A percentile compares a stretch with the other conserved stretches of the same genome.
phyloP scores from a whole-genome alignment of 768 basidiomycete species.

The Trametes sanguinea region DNA sequence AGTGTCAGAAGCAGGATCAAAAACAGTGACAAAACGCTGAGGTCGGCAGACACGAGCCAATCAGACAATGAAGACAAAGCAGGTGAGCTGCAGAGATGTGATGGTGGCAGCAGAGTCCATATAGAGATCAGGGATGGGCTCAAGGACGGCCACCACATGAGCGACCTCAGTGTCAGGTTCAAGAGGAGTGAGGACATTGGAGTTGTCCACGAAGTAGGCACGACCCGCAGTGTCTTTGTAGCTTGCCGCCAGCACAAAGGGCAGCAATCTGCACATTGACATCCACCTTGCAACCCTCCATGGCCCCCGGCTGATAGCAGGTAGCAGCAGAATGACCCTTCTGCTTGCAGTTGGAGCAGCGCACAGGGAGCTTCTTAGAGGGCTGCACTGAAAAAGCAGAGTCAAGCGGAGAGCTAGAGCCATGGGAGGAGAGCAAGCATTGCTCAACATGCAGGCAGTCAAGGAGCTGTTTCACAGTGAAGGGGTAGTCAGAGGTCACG shows the following conservation, averaged over 20 bases:
- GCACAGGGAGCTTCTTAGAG: neutral
- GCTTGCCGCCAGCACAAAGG: neutral
- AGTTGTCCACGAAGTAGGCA: neutral
- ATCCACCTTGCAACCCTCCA: neutral
- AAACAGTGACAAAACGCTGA: neutral
- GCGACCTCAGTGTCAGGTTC: neutral
- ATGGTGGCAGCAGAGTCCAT: no score
- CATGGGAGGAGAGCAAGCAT: neutral
- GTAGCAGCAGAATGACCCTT: neutral
- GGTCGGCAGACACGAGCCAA: neutral
- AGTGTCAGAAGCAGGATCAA: no score
- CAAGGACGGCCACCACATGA: neutral
- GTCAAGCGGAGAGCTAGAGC: neutral
- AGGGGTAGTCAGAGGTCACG: neutral
- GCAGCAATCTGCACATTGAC: neutral
- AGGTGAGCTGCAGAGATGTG: neutral
- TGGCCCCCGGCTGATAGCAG: slow-evolving; percentile 4
- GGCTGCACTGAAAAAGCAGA: neutral
- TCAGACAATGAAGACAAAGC: no score
- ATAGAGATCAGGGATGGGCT: neutral
- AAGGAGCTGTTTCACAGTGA: neutral
- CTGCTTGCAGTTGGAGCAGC: neutral
- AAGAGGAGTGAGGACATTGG: neutral
- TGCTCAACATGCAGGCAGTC: neutral
- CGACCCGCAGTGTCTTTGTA: no score